Evolutionary conservation across 805 yeast species (phyloP), one percentile per base, ranked within the genome.

Genomic region (Phaffomyces antillensis): DNA sequence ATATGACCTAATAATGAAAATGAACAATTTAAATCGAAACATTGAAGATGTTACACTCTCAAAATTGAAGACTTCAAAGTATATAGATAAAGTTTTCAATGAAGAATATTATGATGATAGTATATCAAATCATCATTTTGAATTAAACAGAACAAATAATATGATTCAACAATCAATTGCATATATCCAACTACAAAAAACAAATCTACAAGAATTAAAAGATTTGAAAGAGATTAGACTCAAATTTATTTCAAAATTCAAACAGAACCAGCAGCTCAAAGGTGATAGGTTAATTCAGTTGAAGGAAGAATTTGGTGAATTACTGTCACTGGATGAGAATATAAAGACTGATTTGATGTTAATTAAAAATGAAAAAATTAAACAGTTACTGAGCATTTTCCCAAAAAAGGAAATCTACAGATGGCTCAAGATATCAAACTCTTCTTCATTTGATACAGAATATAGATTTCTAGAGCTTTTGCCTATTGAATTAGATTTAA

Each of bases 1-100:
- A 0, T 71, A 63, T 49, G 74, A 70, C 44, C 67, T 65, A 25
- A 59, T 68, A 12, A 67, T 71, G 73, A 70, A 68, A 42, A 43
- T 71, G 46, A 67, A 67, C 41, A 68, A 68, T 28, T 50, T 66
- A 13, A 65, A 66, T 15, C 47, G 59, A 16, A 66, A 70, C 41
- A 59, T 68, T 11, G 56, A 60, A 28, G 75, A 71, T 42, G 42
- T 67, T 23, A 42, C 43, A 17, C 35, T 20, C 4, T 52, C 59
- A 16, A 61, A 58, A 37, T 13, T n/a, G 15, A 47, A 32, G 6
- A 24, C 56, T 7, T 47, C 52, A 7, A 13, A 6, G 7, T 28
- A 43, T 12, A 58, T 58, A 17, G 46, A 49, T 5, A 11, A 25
- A 3, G 42, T 44, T 20, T 37, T 53, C 3, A 4, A 44, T 8